Evolutionary conservation across 1,139 yeast species (phyloP).

Genomic region (Meyerozyma elateridarum): DNA sequence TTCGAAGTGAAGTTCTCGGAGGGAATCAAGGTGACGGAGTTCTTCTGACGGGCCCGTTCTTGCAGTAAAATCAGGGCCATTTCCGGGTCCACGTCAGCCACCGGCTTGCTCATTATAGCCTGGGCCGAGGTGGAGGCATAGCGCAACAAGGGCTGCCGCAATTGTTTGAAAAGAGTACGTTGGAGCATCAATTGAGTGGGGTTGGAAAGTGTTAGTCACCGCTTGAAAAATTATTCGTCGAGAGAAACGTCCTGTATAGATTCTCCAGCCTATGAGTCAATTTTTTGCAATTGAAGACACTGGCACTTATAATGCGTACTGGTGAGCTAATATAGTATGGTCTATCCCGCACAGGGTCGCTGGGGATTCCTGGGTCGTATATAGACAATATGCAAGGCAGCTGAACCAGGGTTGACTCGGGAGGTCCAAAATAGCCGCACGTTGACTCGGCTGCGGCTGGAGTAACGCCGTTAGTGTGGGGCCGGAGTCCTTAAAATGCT

Average conservation of each 20-base stretch:
- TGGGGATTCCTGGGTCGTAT: not conserved
- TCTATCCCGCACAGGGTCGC: conserved; percentile 2
- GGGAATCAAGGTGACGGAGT: conserved; percentile 90
- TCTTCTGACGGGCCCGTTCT: conserved; percentile 91
- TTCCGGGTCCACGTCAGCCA: conserved; percentile 71
- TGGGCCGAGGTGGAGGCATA: conserved; percentile 50
- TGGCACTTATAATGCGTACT: no score
- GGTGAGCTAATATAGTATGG: not conserved
- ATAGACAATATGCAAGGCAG: not conserved
- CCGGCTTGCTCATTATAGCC: conserved; percentile 57
- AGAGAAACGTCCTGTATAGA: no score
- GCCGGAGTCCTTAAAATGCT: conserved; percentile 3
- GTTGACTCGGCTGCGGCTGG: conserved; percentile 4
- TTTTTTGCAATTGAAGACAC: no score
- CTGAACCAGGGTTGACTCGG: conserved; percentile 3
- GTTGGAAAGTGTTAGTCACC: no score
- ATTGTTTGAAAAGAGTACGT: no score
- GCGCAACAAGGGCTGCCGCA: no score
- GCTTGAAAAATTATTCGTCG: no score
- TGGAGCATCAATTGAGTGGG: no score
- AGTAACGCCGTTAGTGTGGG: conserved; percentile 1
- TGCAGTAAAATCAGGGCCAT: conserved; percentile 77
- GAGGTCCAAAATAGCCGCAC: conserved; percentile 1
- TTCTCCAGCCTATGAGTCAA: no score
- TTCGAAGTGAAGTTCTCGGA: conserved; percentile 97